phyloP scores from a whole-genome alignment of 1,284 basidiomycete genomes.

The Peniophora sp. region DNA sequence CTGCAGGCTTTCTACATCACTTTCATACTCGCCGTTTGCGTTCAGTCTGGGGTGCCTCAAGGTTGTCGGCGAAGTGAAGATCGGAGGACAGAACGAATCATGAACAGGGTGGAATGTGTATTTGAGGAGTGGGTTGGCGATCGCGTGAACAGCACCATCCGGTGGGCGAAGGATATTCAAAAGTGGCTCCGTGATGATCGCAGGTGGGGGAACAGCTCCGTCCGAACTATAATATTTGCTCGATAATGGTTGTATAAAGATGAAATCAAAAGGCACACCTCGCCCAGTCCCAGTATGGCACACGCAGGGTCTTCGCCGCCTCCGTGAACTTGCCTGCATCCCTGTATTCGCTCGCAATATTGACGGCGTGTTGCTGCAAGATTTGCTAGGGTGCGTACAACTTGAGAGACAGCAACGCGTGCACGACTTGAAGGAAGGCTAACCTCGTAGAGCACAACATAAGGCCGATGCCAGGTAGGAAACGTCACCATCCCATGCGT shows the following conservation, averaged over 20 bases:
- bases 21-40: conserved; percentile 21
- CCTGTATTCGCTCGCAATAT: conserved; percentile 32
- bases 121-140: conserved; percentile 34
- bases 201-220: conserved; percentile 34
- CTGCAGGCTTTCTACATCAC: conserved; percentile 22
- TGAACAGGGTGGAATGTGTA: conserved; percentile 38
- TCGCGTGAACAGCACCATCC: conserved; percentile 22
- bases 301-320: conserved; percentile 31
- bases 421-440: conserved; percentile 4
- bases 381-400: conserved; percentile 29
- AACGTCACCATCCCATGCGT: conserved; percentile 43
- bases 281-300: conserved; percentile 46
- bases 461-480: conserved; percentile 47
- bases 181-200: conserved; percentile 28
- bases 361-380: conserved; percentile 26
- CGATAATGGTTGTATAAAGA: no score
- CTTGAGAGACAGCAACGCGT: not conserved
- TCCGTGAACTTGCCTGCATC: conserved; percentile 25
- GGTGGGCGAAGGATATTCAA: conserved; percentile 28
- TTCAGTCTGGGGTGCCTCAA: conserved; percentile 28
- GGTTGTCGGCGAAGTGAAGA: conserved; percentile 29
- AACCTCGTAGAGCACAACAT: conserved; percentile 40
- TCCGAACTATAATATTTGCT: no score
- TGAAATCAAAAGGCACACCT: no score
- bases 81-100: conserved; percentile 27